These are phyloP conservation scores for Cornus kousa DNA, from an alignment of 148 eudicot species.

Conservation along the genomic window DNA sequence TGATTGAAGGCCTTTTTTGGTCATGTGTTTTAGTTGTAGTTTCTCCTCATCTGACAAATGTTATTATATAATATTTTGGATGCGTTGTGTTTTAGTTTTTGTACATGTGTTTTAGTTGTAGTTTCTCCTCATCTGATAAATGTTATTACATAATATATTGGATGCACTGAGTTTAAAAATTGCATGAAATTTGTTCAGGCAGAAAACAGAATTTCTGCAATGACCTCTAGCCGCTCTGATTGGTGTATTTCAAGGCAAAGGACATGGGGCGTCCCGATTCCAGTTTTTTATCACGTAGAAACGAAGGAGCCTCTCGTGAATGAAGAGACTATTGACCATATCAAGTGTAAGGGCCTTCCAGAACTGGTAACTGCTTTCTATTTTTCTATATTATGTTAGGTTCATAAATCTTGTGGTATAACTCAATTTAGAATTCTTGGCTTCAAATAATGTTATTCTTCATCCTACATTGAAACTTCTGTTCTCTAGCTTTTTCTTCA, in stretches of 20 bases:
- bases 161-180: background rate
- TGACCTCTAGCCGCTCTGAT: conserved; percentile 95
- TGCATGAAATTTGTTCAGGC: conserved; percentile 35
- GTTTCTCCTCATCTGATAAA: background rate
- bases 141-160: background rate
- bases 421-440: background rate
- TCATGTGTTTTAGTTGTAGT: background rate
- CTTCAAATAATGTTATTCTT: background rate
- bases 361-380: background rate
- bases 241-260: conserved; percentile 99
- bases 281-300: conserved; percentile 88
- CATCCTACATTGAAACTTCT: background rate
- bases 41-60: background rate
- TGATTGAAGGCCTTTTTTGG: background rate
- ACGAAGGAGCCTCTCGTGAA: conserved; percentile 87
- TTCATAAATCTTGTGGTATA: background rate
- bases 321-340: conserved; percentile 78
- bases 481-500: too few species aligned
- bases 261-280: conserved; percentile 99
- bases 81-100: background rate
- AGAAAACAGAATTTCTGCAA: conserved; percentile 81
- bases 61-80: background rate
- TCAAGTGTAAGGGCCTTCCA: conserved; percentile 54
- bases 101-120: background rate
- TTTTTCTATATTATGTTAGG: background rate